Percentiles rank a stretch among this genome's conserved stretches.
phyloP scores from a whole-genome alignment of 441 rosid genomes.

The Aquilaria agallochum region DNA sequence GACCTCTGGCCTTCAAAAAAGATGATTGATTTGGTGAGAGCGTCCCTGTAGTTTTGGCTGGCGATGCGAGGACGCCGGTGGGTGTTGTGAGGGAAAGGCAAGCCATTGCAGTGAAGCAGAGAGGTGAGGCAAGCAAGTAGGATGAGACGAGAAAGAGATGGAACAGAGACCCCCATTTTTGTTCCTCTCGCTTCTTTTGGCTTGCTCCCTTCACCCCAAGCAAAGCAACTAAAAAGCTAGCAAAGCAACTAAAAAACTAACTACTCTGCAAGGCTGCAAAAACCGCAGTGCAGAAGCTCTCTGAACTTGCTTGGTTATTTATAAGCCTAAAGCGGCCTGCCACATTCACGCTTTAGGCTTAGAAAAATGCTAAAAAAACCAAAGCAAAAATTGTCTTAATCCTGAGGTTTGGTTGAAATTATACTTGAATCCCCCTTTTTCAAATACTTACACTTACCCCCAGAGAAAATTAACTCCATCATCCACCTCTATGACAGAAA shows the following conservation, averaged over 20 bases:
- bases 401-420: too few species aligned
- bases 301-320: constrained; percentile 37
- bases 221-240: constrained; percentile 33
- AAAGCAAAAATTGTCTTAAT: too few species aligned
- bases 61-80: constrained; percentile 47
- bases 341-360: too few species aligned
- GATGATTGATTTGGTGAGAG: constrained; percentile 61
- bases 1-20: constrained; percentile 73
- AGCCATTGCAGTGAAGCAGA: constrained; percentile 42
- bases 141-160: constrained; percentile 18
- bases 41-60: constrained; percentile 57
- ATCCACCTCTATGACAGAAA: too few species aligned
- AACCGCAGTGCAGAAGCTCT: background rate
- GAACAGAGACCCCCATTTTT: constrained; percentile 28
- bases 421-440: too few species aligned
- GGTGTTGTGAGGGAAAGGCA: constrained; percentile 19
- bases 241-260: constrained; percentile 38
- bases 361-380: too few species aligned
- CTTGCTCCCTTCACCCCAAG: constrained; percentile 12
- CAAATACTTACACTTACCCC: too few species aligned
- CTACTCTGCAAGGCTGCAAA: constrained; percentile 27
- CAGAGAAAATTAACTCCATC: too few species aligned
- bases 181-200: too few species aligned
- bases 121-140: constrained; percentile 24
- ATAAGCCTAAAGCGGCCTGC: constrained; percentile 42